Evolutionary conservation across 2,329 filamentous ascomycete genomes (phyloP), one percentile per base, ranked within the genome.

Genomic region (Cercospora canescens): DNA sequence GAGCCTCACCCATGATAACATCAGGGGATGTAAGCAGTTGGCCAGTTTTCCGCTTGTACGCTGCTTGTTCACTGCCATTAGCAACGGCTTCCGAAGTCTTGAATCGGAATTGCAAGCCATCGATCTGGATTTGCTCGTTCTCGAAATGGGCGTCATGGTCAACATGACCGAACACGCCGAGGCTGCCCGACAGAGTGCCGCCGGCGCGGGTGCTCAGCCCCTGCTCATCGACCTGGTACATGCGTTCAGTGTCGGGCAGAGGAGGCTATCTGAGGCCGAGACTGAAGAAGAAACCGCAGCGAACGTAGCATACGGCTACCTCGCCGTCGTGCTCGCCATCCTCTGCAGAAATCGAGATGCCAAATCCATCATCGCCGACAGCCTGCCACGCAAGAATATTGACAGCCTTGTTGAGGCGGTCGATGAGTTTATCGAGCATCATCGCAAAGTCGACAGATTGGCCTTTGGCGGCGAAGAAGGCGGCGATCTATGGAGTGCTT

Each of bases 251-350:
- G 45, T 61, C 8, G 76, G 73, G 6, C 76, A 75, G 28, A 63
- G 76, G 54, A 66, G 65, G 18, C 66, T 74, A 6, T 60, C 67
- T 28, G 72, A 92, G 86, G 89, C 88, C 65, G 88, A 90, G 72
- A 91, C 89, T 1, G 85, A 89, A 63, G 87, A 75, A 54, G 92
- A 94, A 75, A 89, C 89, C 28, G 89, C 91, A 66, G 85, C 91
- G 59, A 93, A 94, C 71, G 93, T 98, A 30, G 89, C 91, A 1
- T 88, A 94, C 76, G 94, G 93, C 16, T 97, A 97, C 76, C 83
- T 97, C 26, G 89, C 93, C 0, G 89, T 97, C 14, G 83, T 97
- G 6, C 84, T 98, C 2, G 92, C 93, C 18, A 95, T 93, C 70
- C 81, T 97, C 26, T 93, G 89, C 71, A 82, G 95, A 30, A 82